These are phyloP conservation scores for Rhizopogon parksii DNA, from an alignment of 1,284 basidiomycete genomes.

Conservation along the genomic window DNA sequence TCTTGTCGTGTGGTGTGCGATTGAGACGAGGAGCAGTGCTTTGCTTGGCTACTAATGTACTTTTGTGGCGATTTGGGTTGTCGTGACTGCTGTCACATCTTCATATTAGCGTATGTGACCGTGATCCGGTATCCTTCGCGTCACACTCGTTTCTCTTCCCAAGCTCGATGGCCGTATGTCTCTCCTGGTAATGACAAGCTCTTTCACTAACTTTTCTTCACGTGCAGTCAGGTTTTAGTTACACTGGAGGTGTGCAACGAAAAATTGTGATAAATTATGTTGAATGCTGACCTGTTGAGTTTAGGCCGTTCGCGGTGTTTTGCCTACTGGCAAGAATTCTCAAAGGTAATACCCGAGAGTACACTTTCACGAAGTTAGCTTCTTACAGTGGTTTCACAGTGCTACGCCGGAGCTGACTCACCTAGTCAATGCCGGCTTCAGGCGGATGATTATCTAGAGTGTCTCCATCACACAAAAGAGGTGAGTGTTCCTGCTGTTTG, in stretches of 20 bases:
- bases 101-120: conserved; percentile 1
- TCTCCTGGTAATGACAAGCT: background rate
- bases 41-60: background rate
- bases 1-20: background rate
- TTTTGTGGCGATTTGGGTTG: background rate
- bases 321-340: conserved; percentile 88
- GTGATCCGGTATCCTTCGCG: conserved; percentile 15
- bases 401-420: conserved; percentile 79
- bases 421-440: conserved; percentile 69
- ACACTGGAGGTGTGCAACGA: conserved; percentile 25
- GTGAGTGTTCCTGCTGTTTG: conserved; percentile 33
- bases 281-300: conserved; percentile 5
- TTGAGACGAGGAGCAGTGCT: conserved; percentile 4
- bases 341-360: conserved; percentile 45
- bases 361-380: background rate
- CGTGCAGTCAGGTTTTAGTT: conserved; percentile 26
- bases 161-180: conserved; percentile 23
- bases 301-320: conserved; percentile 87
- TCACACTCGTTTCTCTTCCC: conserved; percentile 14
- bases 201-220: conserved; percentile 13
- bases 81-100: background rate
- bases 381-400: conserved; percentile 40
- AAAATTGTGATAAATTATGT: background rate
- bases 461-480: conserved; percentile 88
- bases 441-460: conserved; percentile 90